Evolutionary conservation across 441 rosid genomes (phyloP), one percentile per base, ranked within the genome.

Genomic region (Brassica balearica): DNA sequence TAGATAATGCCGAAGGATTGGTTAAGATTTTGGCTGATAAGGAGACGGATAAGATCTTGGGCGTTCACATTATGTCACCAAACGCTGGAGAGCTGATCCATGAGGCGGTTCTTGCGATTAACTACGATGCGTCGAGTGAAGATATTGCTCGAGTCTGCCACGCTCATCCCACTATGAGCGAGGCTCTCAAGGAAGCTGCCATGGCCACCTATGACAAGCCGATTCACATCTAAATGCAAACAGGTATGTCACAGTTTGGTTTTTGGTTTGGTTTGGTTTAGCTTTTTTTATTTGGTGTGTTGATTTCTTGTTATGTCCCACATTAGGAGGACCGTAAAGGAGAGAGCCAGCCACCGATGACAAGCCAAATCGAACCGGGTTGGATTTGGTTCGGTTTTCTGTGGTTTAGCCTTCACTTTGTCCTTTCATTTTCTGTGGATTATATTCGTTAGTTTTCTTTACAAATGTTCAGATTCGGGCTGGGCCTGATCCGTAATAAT

Each of bases 151-250:
- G 98, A 5, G 95, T 93, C 66, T 95, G 99, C 81, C 99, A 93
- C 66, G 99, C 99, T 15, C 99, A 92, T 78, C 99, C 99, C 6
- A 95, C 99, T 7, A 93, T 95, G 99, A 95, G 99, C 6, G 99
- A 95, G 85, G 99, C 98, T 25, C 79, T 95, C 84, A 95, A 95
- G 90, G 99, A 95, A 87, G 99, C 99, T 61, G 99, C 98, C 69
- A 92, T 95, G 99, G 99, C 99, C 14, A 92, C 98, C 36, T 82
- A 92, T 65, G 99, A 93, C 90, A 95, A 93, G 86, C 94, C 99
- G 62, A 93, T 95, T 86, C 99, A 95, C 87, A 81, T 95, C 36
- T 93, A 84, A 85, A 78, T 0, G 5, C 48, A 34, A 34, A 58
- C 68, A 43, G 77, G 83, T 80, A 70, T 64, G 79, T 41, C 55